A percentile compares a stretch with the other conserved stretches of the same genome.
Conservation (phyloP, 352 stramenopile species). For the Bremia lactucae region DNA sequence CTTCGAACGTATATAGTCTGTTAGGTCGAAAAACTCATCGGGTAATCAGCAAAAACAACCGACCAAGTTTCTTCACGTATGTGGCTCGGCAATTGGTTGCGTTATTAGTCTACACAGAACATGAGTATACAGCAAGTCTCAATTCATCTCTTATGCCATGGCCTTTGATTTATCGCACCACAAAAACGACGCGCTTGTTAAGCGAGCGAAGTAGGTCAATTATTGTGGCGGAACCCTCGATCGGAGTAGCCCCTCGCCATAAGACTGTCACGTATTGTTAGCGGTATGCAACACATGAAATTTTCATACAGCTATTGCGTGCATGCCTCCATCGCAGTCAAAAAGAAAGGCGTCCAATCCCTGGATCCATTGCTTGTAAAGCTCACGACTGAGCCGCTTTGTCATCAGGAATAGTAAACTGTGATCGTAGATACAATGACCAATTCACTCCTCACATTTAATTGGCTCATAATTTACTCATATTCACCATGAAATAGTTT, state of each 20-base stretch:
- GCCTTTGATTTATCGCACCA: conserved; percentile 25
- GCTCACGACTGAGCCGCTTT: conserved; percentile 25
- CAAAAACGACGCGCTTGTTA: conserved; percentile 77
- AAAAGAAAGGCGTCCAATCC: conserved; percentile 66
- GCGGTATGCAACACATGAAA: too few species aligned
- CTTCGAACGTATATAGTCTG: conserved; percentile 15
- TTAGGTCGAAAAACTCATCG: background rate
- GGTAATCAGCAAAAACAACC: too few species aligned
- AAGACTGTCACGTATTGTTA: conserved; percentile 35
- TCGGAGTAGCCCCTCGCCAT: conserved; percentile 53
- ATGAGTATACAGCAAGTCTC: conserved; percentile 1
- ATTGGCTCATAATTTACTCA: too few species aligned
- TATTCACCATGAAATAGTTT: too few species aligned
- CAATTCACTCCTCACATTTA: too few species aligned
- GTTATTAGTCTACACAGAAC: conserved; percentile 65
- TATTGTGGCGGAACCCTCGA: conserved; percentile 51
- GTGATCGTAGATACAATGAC: too few species aligned
- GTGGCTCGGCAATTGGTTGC: conserved; percentile 70
- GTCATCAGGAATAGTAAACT: too few species aligned
- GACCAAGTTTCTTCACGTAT: conserved; percentile 82
- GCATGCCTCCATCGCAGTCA: conserved; percentile 71
- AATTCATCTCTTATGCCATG: background rate
- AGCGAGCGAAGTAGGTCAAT: conserved; percentile 57
- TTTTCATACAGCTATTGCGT: too few species aligned
- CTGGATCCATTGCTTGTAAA: conserved; percentile 50